Evolutionary conservation across 2,329 filamentous ascomycete species (phyloP), one percentile per base, ranked within the genome.

Genomic region (Diaporthe sp.): DNA sequence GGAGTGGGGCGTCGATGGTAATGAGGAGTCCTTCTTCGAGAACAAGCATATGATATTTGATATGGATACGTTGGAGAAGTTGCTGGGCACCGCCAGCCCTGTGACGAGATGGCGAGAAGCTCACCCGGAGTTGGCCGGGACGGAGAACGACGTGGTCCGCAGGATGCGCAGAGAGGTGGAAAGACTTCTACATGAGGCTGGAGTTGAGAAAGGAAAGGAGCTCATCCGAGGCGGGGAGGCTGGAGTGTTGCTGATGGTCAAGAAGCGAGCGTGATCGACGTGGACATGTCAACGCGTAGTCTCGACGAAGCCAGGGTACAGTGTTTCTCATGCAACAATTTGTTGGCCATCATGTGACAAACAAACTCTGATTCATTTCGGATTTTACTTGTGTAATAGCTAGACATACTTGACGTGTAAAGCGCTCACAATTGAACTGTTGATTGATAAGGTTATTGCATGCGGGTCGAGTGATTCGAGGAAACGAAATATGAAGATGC

Each of bases 21-120:
- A 77, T 58, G 74, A 77, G 6, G 80, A 81, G 4, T 72, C 81
- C n/a, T 83, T 83, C 73, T 82, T 80, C 53, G 77, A 76, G 2
- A 76, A 73, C 7, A 74, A 76, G 55, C 49, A 76, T 46, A 71
- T 79, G 15, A 72, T 80, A 6, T 46, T 75, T 10, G 79, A 79
- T 3, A 25, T 88, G 71, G 81, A 84, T 34, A 76, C 74, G n/a
- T 61, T 87, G 19, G 86, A 87, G 74, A 80, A 79, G 72, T 57
- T 83, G 8, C 49, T 86, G 9, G 79, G 79, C 0, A 88, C 86
- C 0, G 74, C 79, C 4, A 88, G 87, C 75, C 81, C 83, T 0
- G 80, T 86, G 1, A 82, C 82, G 0, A 80, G 88, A 55, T 89
- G 87, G 87, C 81, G 85, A 13, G 80, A 87, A 78, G 87, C 85